Evolutionary conservation across 768 basidiomycete species (phyloP).

Genomic region (Tephrocybe sp.): DNA sequence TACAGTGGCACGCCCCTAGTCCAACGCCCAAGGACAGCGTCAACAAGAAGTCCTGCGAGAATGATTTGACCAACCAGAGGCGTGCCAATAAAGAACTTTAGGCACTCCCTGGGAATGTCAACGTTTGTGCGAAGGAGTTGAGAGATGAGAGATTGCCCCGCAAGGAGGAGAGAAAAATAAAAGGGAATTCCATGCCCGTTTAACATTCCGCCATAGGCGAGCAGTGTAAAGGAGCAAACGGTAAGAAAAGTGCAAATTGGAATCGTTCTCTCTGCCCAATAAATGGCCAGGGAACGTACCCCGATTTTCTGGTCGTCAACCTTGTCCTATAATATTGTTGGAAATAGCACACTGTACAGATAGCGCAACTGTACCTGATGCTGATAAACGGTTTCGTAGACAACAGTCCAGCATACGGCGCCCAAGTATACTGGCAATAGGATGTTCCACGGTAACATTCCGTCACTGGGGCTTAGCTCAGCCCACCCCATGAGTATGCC

Average conservation of each 20-base stretch:
- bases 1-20: slow-evolving; percentile 18
- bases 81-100: slow-evolving; percentile 24
- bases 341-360: too few relatives aligned
- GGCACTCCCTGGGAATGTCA: slow-evolving; percentile 26
- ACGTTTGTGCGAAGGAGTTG: slow-evolving; percentile 24
- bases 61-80: slow-evolving; percentile 27
- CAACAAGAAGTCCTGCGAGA: slow-evolving; percentile 24
- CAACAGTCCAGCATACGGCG: slow-evolving; percentile 29
- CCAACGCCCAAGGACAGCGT: slow-evolving; percentile 20
- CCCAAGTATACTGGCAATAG: slow-evolving; percentile 25
- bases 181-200: slow-evolving; percentile 43
- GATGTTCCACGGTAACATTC: slow-evolving; percentile 22
- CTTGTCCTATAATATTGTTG: slow-evolving; percentile 46
- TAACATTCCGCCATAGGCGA: slow-evolving; percentile 43
- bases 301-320: slow-evolving; percentile 55
- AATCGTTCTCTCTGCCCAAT: slow-evolving; percentile 47
- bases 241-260: slow-evolving; percentile 48
- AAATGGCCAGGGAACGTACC: slow-evolving; percentile 59
- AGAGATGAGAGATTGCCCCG: slow-evolving; percentile 19
- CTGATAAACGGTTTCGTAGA: slow-evolving; percentile 34
- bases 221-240: slow-evolving; percentile 40
- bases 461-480: slow-evolving; percentile 23
- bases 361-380: too few relatives aligned
- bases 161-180: slow-evolving; percentile 22
- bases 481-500: slow-evolving; percentile 33